Evolutionary conservation across 805 yeast genomes (phyloP), one percentile per base, ranked within the genome.

Genomic region (Komagataella kurtzmanii): DNA sequence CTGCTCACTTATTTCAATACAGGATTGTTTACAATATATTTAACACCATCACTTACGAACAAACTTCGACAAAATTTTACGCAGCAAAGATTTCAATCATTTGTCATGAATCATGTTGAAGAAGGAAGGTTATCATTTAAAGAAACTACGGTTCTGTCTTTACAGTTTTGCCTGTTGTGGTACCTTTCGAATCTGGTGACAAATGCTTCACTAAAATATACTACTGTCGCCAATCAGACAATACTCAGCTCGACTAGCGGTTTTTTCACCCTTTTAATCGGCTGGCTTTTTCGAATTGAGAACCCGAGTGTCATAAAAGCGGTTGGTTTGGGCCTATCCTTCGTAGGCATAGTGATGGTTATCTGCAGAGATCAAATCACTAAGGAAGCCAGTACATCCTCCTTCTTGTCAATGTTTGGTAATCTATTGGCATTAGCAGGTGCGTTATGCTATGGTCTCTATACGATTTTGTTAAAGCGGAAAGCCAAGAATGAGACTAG

Each of bases 161-260:
- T 83, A 12, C 87, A 88, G 67, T 93, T 93, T 64, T 84, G 95
- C 56, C 67, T 85, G 3, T 70, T 93, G 46, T 93, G 99, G 99
- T 93, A 88, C 62, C 54, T 81, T 17, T 95, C 98, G 2, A 93
- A 93, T 65, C 73, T 90, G 56, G 83, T 87, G 52, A 88, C 93
- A 36, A 93, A 93, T 66, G 88, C 96, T 0, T 82, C 95, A 18
- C 71, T 93, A 50, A 76, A 85, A 21, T 93, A 84, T 65, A 93
- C 99, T 0, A 82, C 90, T 10, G 99, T 93, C 18, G 95, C 96
- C 2, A 84, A 93, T 12, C 97, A 95, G 60, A 93, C 98, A 2
- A 91, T 93, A 21, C 68, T 93, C 45, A 85, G 96, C 17, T 85
- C 97, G 44, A 90, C 98, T 0, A 84, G 95, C 4, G 86, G 96